phyloP scores from a whole-genome alignment of 2,329 filamentous ascomycete species.

The Scytalidium sp. region DNA sequence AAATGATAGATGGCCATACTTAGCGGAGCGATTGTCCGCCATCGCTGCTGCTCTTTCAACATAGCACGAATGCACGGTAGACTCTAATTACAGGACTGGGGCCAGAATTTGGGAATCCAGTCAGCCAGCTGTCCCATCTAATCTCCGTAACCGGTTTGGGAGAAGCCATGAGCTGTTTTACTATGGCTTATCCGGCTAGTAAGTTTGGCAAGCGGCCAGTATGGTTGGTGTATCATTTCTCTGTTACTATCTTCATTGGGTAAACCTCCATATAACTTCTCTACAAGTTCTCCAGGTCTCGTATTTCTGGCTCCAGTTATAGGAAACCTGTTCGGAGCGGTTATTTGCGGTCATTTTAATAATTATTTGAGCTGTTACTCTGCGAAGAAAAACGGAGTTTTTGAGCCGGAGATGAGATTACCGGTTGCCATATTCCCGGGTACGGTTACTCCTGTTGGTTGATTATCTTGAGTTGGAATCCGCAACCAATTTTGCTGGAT shows the following conservation, averaged over 20 bases:
- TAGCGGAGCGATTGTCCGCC: neutral
- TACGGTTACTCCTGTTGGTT: conserved; percentile 38
- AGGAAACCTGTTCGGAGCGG: conserved; percentile 40
- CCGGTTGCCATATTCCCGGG: conserved; percentile 37
- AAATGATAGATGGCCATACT: neutral
- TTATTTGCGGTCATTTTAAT: conserved; percentile 39
- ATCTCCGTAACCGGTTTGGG: too few relatives aligned
- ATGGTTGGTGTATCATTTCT: too few relatives aligned
- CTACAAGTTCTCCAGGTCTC: conserved; percentile 3
- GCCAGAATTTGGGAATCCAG: neutral
- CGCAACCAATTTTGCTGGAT: conserved; percentile 38
- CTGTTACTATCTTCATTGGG: neutral
- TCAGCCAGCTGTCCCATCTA: neutral
- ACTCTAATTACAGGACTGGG: neutral
- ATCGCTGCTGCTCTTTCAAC: neutral
- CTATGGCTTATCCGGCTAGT: too few relatives aligned
- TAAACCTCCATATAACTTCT: conserved; percentile 6
- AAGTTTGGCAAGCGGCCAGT: too few relatives aligned
- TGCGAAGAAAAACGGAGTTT: conserved; percentile 38
- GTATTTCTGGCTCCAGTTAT: conserved; percentile 3
- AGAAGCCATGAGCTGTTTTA: too few relatives aligned
- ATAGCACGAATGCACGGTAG: neutral
- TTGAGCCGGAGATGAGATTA: conserved; percentile 42
- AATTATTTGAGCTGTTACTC: conserved; percentile 39
- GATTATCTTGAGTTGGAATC: conserved; percentile 41